These are phyloP conservation scores for Pouteria campechiana DNA, from an alignment of 179 eudicot genomes.

Conservation along the genomic window DNA sequence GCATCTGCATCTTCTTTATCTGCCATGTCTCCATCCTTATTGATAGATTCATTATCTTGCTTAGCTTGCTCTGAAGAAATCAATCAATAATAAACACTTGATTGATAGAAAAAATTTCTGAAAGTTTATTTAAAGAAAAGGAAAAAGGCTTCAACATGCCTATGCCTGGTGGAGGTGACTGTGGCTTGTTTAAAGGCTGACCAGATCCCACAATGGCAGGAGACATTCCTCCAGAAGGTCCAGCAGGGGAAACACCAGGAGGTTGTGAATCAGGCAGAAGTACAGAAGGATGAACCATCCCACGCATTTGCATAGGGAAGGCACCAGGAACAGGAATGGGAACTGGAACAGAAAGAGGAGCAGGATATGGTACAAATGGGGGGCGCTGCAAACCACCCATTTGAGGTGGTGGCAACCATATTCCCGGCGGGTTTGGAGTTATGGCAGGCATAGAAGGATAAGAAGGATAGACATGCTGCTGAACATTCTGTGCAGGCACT, in stretches of 20 bases:
- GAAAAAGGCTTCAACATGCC: constrained; percentile 30
- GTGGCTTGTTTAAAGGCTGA: constrained; percentile 26
- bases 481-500: too few species aligned
- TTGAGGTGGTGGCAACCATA: constrained; percentile 65
- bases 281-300: constrained; percentile 47
- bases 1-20: constrained; percentile 47
- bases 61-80: constrained; percentile 35
- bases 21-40: constrained; percentile 15
- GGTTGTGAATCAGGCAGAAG: constrained; percentile 65
- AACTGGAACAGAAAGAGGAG: constrained; percentile 42
- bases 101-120: neutral
- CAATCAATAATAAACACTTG: neutral
- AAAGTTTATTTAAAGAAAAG: neutral
- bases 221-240: constrained; percentile 24
- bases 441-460: constrained; percentile 38
- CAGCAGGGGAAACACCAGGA: constrained; percentile 68
- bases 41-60: constrained; percentile 20
- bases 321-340: constrained; percentile 47
- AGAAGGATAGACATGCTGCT: constrained; percentile 41
- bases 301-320: constrained; percentile 47
- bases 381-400: constrained; percentile 44
- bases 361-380: constrained; percentile 45
- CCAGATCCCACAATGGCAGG: constrained; percentile 19
- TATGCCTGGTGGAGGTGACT: constrained; percentile 57
- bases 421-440: constrained; percentile 41